Percentiles rank a stretch among this genome's conserved stretches.
Evolutionary conservation across 140 eudicot genomes (phyloP).

Genomic region (Cichorium intybus): DNA sequence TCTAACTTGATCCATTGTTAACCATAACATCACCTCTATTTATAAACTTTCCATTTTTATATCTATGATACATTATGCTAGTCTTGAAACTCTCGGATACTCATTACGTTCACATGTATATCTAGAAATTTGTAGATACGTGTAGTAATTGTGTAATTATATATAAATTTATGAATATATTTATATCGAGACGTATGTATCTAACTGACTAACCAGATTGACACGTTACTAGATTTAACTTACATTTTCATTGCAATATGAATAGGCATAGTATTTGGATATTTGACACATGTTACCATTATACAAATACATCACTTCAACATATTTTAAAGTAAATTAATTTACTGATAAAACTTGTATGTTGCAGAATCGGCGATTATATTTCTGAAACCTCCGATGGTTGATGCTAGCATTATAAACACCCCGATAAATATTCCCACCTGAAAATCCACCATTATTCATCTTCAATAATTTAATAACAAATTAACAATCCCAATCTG

Average conservation of each 20-base stretch:
- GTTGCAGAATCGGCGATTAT: conserved; percentile 63
- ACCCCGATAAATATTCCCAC: conserved; percentile 72
- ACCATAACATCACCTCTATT: not conserved
- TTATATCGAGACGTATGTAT: not conserved
- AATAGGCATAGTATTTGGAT: not conserved
- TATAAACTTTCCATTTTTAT: no score
- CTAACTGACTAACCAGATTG: not conserved
- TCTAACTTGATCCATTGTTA: not conserved
- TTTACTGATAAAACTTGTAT: conserved; percentile 71
- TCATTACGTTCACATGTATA: no score
- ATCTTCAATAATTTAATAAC: not conserved
- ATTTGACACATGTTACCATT: not conserved
- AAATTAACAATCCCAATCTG: not conserved
- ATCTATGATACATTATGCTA: not conserved
- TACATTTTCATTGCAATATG: not conserved
- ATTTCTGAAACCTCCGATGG: conserved; percentile 84
- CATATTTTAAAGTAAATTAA: not conserved
- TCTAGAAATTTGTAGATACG: no score
- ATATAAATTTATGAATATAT: no score
- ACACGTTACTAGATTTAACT: not conserved
- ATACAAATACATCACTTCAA: not conserved
- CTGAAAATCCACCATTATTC: conserved; percentile 42
- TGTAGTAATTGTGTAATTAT: not conserved
- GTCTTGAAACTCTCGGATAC: no score
- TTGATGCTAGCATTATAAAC: conserved; percentile 79